These are phyloP conservation scores for Beauveria medogensis DNA, from an alignment of 2,329 filamentous ascomycete genomes.

Conservation along the genomic window DNA sequence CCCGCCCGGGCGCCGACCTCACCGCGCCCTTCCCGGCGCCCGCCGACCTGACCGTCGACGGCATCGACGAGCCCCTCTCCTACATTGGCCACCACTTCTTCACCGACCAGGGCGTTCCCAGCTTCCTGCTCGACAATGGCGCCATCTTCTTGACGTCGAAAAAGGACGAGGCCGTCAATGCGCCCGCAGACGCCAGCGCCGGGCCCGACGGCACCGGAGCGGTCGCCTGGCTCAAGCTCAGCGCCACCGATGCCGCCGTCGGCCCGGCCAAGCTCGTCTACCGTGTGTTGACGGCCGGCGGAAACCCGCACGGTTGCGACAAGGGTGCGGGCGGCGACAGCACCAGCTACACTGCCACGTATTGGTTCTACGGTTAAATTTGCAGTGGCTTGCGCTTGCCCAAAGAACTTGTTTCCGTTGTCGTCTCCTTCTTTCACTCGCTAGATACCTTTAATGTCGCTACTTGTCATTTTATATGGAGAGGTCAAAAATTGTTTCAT, in stretches of 20 bases:
- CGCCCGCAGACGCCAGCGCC: slow-evolving; percentile 40
- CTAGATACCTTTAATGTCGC: slow-evolving; percentile 7
- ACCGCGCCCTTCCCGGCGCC: slow-evolving; percentile 36
- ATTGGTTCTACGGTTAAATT: slow-evolving; percentile 46
- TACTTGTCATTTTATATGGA: not conserved
- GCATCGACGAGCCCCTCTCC: slow-evolving; percentile 26
- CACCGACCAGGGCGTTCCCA: slow-evolving; percentile 43
- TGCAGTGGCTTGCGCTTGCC: not conserved
- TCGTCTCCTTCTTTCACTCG: not conserved
- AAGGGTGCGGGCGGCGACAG: slow-evolving; percentile 35
- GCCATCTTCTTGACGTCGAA: slow-evolving; percentile 34
- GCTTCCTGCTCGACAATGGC: slow-evolving; percentile 45
- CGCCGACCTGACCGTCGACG: slow-evolving; percentile 29
- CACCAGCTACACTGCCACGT: slow-evolving; percentile 47
- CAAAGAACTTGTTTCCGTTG: not conserved
- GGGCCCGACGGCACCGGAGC: slow-evolving; percentile 42
- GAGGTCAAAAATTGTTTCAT: not conserved
- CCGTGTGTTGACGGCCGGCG: slow-evolving; percentile 48
- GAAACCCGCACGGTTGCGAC: slow-evolving; percentile 35
- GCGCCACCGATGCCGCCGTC: slow-evolving; percentile 29
- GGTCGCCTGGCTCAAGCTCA: slow-evolving; percentile 47
- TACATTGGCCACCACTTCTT: slow-evolving; percentile 63
- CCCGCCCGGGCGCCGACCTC: slow-evolving; percentile 33
- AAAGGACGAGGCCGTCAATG: slow-evolving; percentile 41
- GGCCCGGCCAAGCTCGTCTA: slow-evolving; percentile 37